Percentiles rank a stretch among this genome's conserved stretches.
These are phyloP conservation scores for Arachnomyces sp. DNA, from an alignment of 2,329 filamentous ascomycete genomes.

Conservation along the genomic window DNA sequence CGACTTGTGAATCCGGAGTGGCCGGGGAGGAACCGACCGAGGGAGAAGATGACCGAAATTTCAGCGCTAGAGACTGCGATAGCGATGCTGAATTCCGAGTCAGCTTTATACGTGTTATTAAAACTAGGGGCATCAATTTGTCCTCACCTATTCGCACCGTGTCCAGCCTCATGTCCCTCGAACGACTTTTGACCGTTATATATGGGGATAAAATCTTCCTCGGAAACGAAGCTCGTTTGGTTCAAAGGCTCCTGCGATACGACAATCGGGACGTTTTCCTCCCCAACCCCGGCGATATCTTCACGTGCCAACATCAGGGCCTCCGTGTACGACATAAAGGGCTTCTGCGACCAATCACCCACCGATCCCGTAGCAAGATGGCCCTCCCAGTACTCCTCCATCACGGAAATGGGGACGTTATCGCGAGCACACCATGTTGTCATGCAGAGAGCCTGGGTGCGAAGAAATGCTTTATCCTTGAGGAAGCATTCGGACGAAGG, in stretches of 20 bases:
- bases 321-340: conserved; percentile 5
- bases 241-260: conserved; percentile 4
- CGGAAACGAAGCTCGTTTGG: neutral
- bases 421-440: conserved; percentile 14
- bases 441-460: conserved; percentile 24
- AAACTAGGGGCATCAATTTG: neutral
- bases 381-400: conserved; percentile 11
- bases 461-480: conserved; percentile 18
- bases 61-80: conserved; percentile 3
- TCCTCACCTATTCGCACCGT: conserved; percentile 6
- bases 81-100: neutral
- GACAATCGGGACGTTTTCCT: neutral
- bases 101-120: neutral
- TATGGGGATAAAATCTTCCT: no score
- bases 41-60: no score
- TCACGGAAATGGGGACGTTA: conserved; percentile 12
- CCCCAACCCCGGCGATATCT: neutral
- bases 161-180: conserved; percentile 1
- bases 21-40: conserved; percentile 1
- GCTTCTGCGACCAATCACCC: neutral
- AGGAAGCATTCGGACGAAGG: conserved; percentile 21
- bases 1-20: conserved; percentile 6
- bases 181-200: no score
- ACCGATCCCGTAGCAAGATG: no score
- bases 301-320: conserved; percentile 1